Evolutionary conservation across 129 eudicot species (phyloP).

Genomic region (Escallonia rubra): DNA sequence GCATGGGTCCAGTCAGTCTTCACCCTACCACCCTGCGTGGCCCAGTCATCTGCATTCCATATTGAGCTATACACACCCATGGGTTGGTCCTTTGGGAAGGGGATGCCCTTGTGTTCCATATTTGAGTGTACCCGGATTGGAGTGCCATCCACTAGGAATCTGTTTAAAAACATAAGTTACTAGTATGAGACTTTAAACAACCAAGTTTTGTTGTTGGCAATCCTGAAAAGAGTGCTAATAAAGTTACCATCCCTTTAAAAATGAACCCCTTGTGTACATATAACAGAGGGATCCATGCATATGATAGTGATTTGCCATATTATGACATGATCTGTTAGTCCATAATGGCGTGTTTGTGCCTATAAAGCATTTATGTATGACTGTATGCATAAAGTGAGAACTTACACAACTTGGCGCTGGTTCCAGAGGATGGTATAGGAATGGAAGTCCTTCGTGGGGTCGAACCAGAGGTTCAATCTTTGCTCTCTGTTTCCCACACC

Average conservation of each 20-base stretch:
- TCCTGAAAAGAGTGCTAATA: no score
- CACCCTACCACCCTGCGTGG: conserved; percentile 92
- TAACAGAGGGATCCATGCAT: not conserved
- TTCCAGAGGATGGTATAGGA: conserved; percentile 79
- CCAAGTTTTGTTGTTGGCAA: no score
- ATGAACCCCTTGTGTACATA: no score
- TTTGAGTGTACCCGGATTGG: conserved; percentile 82
- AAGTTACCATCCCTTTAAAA: no score
- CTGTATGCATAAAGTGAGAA: not conserved
- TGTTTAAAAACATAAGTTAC: conserved; percentile 5
- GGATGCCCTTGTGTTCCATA: conserved; percentile 79
- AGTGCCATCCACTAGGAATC: conserved; percentile 84
- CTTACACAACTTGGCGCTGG: conserved; percentile 96
- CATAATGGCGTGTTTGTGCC: not conserved
- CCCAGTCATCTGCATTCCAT: conserved; percentile 99
- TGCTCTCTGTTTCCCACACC: conserved; percentile 96
- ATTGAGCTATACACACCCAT: conserved; percentile 97
- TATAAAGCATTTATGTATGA: not conserved
- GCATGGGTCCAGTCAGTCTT: conserved; percentile 93
- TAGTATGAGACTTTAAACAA: no score
- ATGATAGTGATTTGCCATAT: not conserved
- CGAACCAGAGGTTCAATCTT: conserved; percentile 87
- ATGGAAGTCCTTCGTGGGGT: conserved; percentile 87
- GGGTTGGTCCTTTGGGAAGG: conserved; percentile 80
- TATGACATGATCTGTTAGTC: not conserved